These are phyloP conservation scores for Suhomyces ambrosiae DNA, from an alignment of 1,139 yeast species.

Conservation along the genomic window DNA sequence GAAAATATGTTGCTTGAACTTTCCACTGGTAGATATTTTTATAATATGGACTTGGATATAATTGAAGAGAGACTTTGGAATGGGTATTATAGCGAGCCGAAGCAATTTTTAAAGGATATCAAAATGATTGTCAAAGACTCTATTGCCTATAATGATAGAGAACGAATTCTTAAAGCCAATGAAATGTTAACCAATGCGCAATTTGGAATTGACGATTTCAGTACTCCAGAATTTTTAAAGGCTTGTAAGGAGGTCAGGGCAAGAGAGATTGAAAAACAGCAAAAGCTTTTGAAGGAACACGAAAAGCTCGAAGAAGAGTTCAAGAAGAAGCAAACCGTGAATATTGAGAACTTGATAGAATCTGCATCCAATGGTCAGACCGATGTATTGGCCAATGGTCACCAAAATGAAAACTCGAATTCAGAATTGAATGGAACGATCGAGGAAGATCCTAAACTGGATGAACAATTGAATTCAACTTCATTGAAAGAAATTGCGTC, in stretches of 20 bases:
- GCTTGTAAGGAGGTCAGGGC: conserved; percentile 76
- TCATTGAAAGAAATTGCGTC: too few species aligned
- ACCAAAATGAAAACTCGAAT: neutral
- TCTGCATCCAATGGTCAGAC: conserved; percentile 1
- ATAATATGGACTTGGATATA: conserved; percentile 91
- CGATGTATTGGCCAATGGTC: neutral
- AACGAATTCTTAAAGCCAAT: conserved; percentile 81
- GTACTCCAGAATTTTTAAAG: conserved; percentile 66
- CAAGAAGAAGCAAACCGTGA: conserved; percentile 21
- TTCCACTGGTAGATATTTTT: conserved; percentile 68
- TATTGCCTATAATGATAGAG: conserved; percentile 75
- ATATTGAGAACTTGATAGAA: conserved; percentile 4
- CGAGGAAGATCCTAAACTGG: neutral
- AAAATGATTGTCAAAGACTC: conserved; percentile 84
- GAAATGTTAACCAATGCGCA: conserved; percentile 97
- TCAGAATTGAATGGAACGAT: neutral
- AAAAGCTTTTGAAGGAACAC: conserved; percentile 46
- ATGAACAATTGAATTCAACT: too few species aligned
- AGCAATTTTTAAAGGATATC: conserved; percentile 82
- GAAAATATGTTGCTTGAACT: conserved; percentile 76
- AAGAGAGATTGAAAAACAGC: conserved; percentile 64
- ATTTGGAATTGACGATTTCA: conserved; percentile 90
- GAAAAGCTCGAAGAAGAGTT: conserved; percentile 30
- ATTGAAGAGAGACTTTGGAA: conserved; percentile 96
- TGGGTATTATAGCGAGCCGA: conserved; percentile 92